A percentile compares a stretch with the other conserved stretches of the same genome.
Conservation (phyloP, 2,329 filamentous ascomycete genomes). For the Ambrosiella xylebori region DNA sequence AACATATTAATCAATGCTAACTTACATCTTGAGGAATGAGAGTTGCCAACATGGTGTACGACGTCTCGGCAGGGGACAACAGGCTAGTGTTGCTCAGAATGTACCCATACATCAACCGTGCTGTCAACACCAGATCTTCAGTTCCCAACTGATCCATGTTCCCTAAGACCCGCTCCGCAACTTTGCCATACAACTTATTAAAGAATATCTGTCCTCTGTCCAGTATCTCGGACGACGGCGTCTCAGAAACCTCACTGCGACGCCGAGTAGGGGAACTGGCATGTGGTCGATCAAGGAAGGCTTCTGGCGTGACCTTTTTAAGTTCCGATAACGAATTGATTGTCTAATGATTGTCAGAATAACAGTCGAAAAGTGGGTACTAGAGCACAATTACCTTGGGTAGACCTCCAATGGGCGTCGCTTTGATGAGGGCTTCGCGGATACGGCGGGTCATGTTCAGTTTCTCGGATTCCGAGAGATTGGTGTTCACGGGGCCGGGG, state of each 20-base stretch:
- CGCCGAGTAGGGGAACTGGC: slow-evolving; percentile 23
- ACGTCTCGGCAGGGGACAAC: slow-evolving; percentile 29
- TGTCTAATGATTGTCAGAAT: slow-evolving; percentile 18
- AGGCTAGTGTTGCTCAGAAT: slow-evolving; percentile 30
- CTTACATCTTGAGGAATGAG: slow-evolving; percentile 34
- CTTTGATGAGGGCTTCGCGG: slow-evolving; percentile 33
- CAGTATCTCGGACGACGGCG: slow-evolving; percentile 22
- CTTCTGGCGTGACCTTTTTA: slow-evolving; percentile 25
- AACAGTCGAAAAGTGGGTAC: neutral
- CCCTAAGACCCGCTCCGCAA: slow-evolving; percentile 29
- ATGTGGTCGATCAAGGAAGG: slow-evolving; percentile 24
- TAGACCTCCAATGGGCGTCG: slow-evolving; percentile 29
- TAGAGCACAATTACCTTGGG: slow-evolving; percentile 27
- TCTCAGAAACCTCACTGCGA: slow-evolving; percentile 23
- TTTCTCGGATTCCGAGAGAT: slow-evolving; percentile 21
- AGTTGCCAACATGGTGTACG: slow-evolving; percentile 32
- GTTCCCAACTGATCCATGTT: slow-evolving; percentile 32
- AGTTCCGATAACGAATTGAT: slow-evolving; percentile 31
- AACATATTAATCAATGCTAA: neutral
- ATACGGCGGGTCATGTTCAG: slow-evolving; percentile 28
- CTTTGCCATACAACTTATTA: slow-evolving; percentile 31
- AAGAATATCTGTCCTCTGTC: slow-evolving; percentile 30
- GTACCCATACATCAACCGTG: slow-evolving; percentile 31
- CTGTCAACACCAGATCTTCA: slow-evolving; percentile 31
- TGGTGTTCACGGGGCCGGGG: slow-evolving; percentile 14